A percentile compares a stretch with the other conserved stretches of the same genome.
These are phyloP conservation scores for Apiospora sp. DNA, from an alignment of 2,329 filamentous ascomycete genomes.

Conservation along the genomic window DNA sequence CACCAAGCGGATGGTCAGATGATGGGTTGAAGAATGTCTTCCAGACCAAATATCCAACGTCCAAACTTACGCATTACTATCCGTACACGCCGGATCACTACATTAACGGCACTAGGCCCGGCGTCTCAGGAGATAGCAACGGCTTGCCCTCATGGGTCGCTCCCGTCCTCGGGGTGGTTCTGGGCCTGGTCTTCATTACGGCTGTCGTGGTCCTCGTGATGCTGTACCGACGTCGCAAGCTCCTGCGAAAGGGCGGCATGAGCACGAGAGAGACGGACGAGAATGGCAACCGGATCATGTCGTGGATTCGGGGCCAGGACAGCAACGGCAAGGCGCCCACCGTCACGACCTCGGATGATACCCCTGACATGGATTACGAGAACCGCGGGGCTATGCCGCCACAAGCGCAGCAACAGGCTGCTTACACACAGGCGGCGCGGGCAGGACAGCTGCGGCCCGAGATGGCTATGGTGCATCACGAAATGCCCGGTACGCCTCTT, in stretches of 20 bases:
- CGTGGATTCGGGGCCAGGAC: slow-evolving; percentile 60
- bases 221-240: slow-evolving; percentile 59
- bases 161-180: slow-evolving; percentile 68
- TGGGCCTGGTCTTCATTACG: slow-evolving; percentile 64
- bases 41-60: slow-evolving; percentile 59
- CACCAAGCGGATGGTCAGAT: slow-evolving; percentile 63
- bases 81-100: slow-evolving; percentile 55
- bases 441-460: slow-evolving; percentile 19
- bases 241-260: slow-evolving; percentile 50
- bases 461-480: slow-evolving; percentile 38
- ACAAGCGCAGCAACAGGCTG: slow-evolving; percentile 28
- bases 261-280: slow-evolving; percentile 48
- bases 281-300: slow-evolving; percentile 55
- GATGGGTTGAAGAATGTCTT: slow-evolving; percentile 61
- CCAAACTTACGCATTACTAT: slow-evolving; percentile 66
- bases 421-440: slow-evolving; percentile 16
- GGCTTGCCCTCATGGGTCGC: slow-evolving; percentile 64
- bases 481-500: slow-evolving; percentile 54
- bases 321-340: slow-evolving; percentile 52
- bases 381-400: slow-evolving; percentile 36
- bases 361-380: slow-evolving; percentile 48
- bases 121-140: slow-evolving; percentile 39
- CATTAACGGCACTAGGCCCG: slow-evolving; percentile 28
- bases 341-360: slow-evolving; percentile 55
- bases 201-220: slow-evolving; percentile 59